Base-by-base conservation (phyloP, 2,329 filamentous ascomycete species). In the Claviceps digitariae region DNA sequence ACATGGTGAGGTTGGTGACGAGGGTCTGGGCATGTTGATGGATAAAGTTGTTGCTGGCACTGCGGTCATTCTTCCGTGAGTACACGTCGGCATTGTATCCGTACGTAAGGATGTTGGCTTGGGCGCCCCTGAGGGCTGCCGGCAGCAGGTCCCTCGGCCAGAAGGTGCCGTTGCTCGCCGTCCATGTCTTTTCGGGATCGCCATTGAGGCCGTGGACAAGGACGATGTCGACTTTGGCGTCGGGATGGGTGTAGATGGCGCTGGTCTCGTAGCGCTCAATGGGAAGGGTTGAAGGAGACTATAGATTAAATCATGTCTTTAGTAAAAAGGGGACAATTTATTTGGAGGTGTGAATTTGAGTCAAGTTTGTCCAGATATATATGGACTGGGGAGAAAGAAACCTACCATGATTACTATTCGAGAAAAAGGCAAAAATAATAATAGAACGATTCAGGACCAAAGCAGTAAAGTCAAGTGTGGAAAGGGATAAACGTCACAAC, bases 201-300 rank as follows among this genome's bases (percentile, higher is more conserved):
- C 84, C 84, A 64, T 86, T 86, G 53, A 80, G 74, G 38, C 84
- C 84, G 61, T 88, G 84, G 31, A 88, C 81, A 56, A 88, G 78
- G 27, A 88, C 77, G 44, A 89, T 79, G 60, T 83, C 79, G 60
- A 77, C 79, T 55, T 74, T 73, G 51, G 80, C 80, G 53, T 79
- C 69, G 8, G 79, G 78, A 53, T 82, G 78, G 0, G 71, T 74
- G 63, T 79, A 82, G 49, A 83, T 77, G 48, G 76, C 72, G 1
- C 78, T 82, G 51, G 77, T 70, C 64, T 82, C 80, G 66, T 76
- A 81, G 21, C 79, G 77, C 21, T 58, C 55, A 48, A 69, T 36
- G 36, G 46, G 46, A 20, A 49, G 7, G 27, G 27, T 1, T 13
- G 46, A 20, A 17, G 27, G 38, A 25, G 45, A 36, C 52, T 53